phyloP scores from a whole-genome alignment of 306 rosid species.

The Trichosanthes truncata region DNA sequence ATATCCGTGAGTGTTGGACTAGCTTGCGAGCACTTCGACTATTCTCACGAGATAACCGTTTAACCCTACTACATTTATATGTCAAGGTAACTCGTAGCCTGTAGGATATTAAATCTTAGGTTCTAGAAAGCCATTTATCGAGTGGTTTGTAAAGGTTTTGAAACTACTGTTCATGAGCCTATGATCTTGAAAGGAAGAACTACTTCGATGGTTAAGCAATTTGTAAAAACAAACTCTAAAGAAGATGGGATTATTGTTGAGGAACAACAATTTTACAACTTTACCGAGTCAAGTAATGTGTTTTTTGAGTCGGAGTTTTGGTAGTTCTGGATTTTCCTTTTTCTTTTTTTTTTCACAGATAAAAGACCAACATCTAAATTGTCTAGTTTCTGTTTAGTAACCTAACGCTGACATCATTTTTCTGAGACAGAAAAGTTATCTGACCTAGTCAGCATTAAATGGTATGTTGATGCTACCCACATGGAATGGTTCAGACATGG shows the following conservation, averaged over 20 bases:
- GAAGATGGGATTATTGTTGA: neutral
- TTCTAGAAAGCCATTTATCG: too few relatives aligned
- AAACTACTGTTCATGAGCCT: neutral
- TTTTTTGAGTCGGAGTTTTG: neutral
- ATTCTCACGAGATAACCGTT: too few relatives aligned
- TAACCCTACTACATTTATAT: too few relatives aligned
- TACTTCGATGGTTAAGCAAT: too few relatives aligned
- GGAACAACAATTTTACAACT: too few relatives aligned
- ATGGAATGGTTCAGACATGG: constrained; percentile 11
- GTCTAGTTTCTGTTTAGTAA: neutral
- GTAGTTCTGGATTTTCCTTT: neutral
- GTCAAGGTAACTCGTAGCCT: too few relatives aligned
- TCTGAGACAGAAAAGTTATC: neutral
- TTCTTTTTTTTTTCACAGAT: neutral
- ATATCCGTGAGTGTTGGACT: too few relatives aligned
- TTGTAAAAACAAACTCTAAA: too few relatives aligned
- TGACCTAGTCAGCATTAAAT: constrained; percentile 9
- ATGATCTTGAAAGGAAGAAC: neutral
- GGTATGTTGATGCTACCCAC: constrained; percentile 9
- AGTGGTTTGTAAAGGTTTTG: neutral
- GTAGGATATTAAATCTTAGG: too few relatives aligned
- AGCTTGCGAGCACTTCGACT: too few relatives aligned
- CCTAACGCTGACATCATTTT: neutral
- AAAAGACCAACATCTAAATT: neutral
- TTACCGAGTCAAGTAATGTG: neutral